Percentiles rank a stretch among this genome's conserved stretches.
phyloP scores from a whole-genome alignment of 176 grass and related monocot species.

The Zizania latifolia region DNA sequence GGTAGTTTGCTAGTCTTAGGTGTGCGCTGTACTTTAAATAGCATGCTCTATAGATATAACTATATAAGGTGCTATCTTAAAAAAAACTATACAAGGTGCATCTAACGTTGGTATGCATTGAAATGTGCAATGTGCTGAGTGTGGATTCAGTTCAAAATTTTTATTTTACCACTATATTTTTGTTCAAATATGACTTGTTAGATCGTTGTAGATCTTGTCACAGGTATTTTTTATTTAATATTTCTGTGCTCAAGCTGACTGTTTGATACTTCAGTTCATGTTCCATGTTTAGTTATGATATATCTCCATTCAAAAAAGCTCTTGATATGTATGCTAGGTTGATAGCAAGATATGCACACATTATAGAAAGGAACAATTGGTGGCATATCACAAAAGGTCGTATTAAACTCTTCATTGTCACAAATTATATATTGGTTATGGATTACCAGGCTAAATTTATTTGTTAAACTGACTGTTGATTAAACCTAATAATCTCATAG shows the following conservation, averaged over 20 bases:
- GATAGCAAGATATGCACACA: background rate
- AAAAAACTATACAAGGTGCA: too few relatives aligned
- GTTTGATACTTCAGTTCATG: background rate
- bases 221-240: background rate
- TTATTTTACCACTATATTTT: background rate
- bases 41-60: too few relatives aligned
- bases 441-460: background rate
- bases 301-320: too few relatives aligned
- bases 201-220: background rate
- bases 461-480: background rate
- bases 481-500: background rate
- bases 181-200: conserved; percentile 8
- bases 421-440: conserved; percentile 3
- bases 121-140: background rate
- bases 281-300: background rate
- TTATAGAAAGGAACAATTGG: background rate
- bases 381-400: background rate
- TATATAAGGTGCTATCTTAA: too few relatives aligned
- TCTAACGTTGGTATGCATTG: background rate
- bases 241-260: background rate
- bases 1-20: background rate
- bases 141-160: background rate
- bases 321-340: background rate
- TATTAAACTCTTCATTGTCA: background rate
- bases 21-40: background rate